Conservation (phyloP, 116 monocot genomes). For the Iris pallida region DNA sequence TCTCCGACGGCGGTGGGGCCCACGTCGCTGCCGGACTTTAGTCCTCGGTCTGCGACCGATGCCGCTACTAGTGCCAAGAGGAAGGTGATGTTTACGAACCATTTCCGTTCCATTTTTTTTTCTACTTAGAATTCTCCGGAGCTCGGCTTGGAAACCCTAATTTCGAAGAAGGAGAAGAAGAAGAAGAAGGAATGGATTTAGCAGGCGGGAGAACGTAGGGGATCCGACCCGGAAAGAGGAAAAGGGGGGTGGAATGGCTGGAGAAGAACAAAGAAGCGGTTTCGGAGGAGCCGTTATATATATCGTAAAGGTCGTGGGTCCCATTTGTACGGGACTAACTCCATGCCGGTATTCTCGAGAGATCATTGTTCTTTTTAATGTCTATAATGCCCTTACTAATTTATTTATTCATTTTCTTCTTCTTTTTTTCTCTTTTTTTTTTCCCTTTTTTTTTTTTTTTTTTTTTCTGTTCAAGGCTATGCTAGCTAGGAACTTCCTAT, state of each 20-base stretch:
- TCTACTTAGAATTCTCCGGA: not conserved
- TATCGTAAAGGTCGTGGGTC: too few species aligned
- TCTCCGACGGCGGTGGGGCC: constrained; percentile 2
- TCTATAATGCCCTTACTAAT: too few species aligned
- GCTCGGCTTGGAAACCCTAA: not conserved
- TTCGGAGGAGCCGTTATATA: too few species aligned
- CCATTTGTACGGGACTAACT: too few species aligned
- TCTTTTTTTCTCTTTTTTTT: too few species aligned
- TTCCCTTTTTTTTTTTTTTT: too few species aligned
- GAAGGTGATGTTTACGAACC: not conserved
- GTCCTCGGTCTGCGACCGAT: not conserved
- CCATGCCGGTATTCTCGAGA: too few species aligned
- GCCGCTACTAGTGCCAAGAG: not conserved
- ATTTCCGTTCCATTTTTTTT: not conserved
- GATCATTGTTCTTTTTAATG: too few species aligned
- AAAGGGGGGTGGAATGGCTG: not conserved
- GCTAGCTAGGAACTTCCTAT: too few species aligned
- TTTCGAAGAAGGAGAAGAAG: not conserved
- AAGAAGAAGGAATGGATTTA: not conserved
- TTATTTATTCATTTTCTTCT: too few species aligned
- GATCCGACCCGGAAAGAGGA: not conserved
- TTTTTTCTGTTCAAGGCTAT: too few species aligned
- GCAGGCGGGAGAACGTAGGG: not conserved
- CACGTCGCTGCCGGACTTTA: not conserved
- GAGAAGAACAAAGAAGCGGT: too few species aligned